Percentiles rank a stretch among this genome's conserved stretches.
Evolutionary conservation across 225 moss, liverwort and hornwort species (phyloP).

Genomic region (Rhytidiadelphus loreus): DNA sequence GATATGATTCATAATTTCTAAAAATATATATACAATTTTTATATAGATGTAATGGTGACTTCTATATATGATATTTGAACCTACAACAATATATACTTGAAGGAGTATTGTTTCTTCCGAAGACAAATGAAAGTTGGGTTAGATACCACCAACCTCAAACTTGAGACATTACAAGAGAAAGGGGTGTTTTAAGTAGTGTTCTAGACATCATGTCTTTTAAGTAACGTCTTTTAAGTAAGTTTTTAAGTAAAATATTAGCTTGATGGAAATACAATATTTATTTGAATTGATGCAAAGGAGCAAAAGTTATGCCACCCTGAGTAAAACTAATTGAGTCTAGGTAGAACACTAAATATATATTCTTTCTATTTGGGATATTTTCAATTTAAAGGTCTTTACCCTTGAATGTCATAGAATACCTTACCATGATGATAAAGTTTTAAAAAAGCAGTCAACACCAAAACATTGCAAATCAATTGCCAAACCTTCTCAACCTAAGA

Average conservation of each 20-base stretch:
- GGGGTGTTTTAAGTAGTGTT: too few species aligned
- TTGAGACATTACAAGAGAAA: too few species aligned
- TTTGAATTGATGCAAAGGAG: fast-evolving
- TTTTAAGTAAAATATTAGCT: fast-evolving
- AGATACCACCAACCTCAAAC: background rate
- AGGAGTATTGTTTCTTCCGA: fast-evolving
- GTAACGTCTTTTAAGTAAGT: too few species aligned
- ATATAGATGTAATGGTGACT: background rate
- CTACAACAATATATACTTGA: background rate
- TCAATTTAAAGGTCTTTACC: background rate
- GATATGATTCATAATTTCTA: background rate
- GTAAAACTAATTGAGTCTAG: background rate
- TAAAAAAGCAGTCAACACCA: background rate
- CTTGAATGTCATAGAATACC: background rate
- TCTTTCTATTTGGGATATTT: background rate
- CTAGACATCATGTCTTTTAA: too few species aligned
- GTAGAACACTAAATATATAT: background rate
- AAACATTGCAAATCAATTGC: background rate
- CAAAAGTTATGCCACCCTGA: background rate
- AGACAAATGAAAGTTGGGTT: background rate
- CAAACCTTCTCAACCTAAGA: background rate
- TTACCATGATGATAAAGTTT: background rate
- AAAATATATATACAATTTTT: background rate
- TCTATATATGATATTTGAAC: background rate
- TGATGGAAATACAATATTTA: background rate